Base-by-base conservation (phyloP, 768 basidiomycete genomes). In the Dioszegia aurantiaca region DNA sequence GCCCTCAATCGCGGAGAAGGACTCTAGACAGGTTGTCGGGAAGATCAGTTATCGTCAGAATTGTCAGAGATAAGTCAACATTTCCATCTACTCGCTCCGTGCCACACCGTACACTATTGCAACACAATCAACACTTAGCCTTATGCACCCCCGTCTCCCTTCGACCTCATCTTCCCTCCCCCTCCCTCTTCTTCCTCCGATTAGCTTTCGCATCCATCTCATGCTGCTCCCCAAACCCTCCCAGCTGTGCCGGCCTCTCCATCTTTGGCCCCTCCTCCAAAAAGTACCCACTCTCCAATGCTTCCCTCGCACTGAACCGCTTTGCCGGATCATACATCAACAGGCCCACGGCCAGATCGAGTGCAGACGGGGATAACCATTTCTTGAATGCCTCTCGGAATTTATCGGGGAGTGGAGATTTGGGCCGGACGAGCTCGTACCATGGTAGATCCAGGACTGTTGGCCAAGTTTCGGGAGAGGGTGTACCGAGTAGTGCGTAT, bases 351-450 rank as follows among this genome's bases (percentile, higher is more conserved):
- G 92, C 93, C 4, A 99, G 79, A 69, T 97, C 89, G 41, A 97
- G 81, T 4, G 84, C 91, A 17, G 86, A 87, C 2, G 88, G 86
- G 2, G 90, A 87, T 68, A 94, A 80, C 85, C 90, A 90, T 74
- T 87, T 89, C 66, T 85, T 82, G 74, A 94, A 97, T n/a, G 86
- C 77, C 44, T 88, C 86, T 46, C 88, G 81, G 70, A 99, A 91
- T 56, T 82, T 85, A 67, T 87, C 88, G 16, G 83, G 82, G 10
- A 90, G 78, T 12, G 78, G 74, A 47, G 89, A 86, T 68, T 84
- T 87, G 1, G 94, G 92, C 75, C 90, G 92, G 48, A 99, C 87
- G n/a, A 99, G 82, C 75, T 99, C 95, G 72, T 90, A 99, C 95
- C 95, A 99, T 1, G 95, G 95, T 47, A 99, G 79, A 69, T 86